Evolutionary conservation across 805 yeast genomes (phyloP).

Genomic region (Candida stauntonica): DNA sequence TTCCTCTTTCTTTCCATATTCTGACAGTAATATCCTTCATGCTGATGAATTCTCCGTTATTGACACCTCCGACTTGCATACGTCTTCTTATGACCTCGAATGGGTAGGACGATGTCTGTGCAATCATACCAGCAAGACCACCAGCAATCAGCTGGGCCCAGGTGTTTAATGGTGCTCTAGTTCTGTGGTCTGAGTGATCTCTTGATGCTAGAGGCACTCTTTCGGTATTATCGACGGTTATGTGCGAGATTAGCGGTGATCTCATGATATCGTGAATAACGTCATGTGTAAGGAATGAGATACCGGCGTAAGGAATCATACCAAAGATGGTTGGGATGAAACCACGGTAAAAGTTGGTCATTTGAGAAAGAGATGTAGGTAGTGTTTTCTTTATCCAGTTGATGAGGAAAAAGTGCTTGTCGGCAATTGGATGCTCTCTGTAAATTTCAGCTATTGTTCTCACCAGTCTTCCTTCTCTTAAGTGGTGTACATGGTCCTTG

Average conservation of each 20-base stretch:
- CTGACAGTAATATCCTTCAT: constrained; percentile 50
- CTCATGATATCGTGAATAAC: constrained; percentile 81
- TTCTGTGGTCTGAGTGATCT: constrained; percentile 21
- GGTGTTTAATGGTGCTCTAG: constrained; percentile 65
- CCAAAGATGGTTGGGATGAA: constrained; percentile 92
- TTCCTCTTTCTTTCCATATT: constrained; percentile 71
- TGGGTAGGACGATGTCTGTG: constrained; percentile 97
- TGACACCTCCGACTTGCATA: constrained; percentile 89
- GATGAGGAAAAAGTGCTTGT: constrained; percentile 19
- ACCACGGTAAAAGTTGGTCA: constrained; percentile 81
- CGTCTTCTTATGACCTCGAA: constrained; percentile 92
- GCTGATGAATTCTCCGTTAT: constrained; percentile 50
- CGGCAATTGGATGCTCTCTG: constrained; percentile 23
- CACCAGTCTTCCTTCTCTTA: constrained; percentile 29
- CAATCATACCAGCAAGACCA: constrained; percentile 90
- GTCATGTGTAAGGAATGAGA: constrained; percentile 93
- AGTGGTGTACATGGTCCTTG: constrained; percentile 21
- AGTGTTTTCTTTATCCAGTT: constrained; percentile 19
- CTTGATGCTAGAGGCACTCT: background rate
- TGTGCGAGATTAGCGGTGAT: constrained; percentile 47
- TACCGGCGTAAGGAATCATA: constrained; percentile 98
- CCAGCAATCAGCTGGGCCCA: constrained; percentile 96
- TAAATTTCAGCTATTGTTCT: constrained; percentile 25
- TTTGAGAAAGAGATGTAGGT: constrained; percentile 18
- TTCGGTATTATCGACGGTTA: constrained; percentile 39